Conservation (phyloP, 2,329 filamentous ascomycete genomes). For the Stagonosporopsis chrysanthemi region DNA sequence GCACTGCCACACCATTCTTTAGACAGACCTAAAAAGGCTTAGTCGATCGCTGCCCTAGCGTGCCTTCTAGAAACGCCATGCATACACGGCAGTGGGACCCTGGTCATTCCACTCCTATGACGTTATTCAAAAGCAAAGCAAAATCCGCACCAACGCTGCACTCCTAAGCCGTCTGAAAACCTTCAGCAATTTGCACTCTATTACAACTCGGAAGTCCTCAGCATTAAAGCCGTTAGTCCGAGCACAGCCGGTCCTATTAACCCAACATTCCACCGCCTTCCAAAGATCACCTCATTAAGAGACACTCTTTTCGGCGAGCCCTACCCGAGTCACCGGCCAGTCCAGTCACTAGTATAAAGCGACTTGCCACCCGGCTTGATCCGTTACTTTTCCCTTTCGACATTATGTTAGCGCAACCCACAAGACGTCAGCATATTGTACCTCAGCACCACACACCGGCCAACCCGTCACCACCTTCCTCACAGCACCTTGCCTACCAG, state of each 20-base stretch:
- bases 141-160: conserved; percentile 33
- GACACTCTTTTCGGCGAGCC: conserved; percentile 14
- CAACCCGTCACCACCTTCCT: conserved; percentile 42
- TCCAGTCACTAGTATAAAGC: conserved; percentile 47
- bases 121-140: conserved; percentile 20
- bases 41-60: conserved; percentile 24
- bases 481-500: conserved; percentile 41
- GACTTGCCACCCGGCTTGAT: conserved; percentile 48
- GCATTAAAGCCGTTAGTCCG: conserved; percentile 39
- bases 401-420: conserved; percentile 49
- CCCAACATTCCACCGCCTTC: conserved; percentile 36
- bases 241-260: conserved; percentile 30
- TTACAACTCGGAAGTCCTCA: conserved; percentile 25
- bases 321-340: conserved; percentile 40
- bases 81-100: conserved; percentile 21
- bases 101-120: conserved; percentile 22
- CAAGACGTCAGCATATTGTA: conserved; percentile 48
- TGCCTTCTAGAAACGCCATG: conserved; percentile 30
- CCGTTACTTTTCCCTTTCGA: conserved; percentile 40
- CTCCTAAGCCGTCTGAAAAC: conserved; percentile 34
- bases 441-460: conserved; percentile 31
- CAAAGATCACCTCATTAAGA: conserved; percentile 46
- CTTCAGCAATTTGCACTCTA: conserved; percentile 47
- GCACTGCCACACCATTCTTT: conserved; percentile 15
- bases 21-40: conserved; percentile 1